Evolutionary conservation across 768 basidiomycete genomes (phyloP), one percentile per base, ranked within the genome.

Genomic region (Amanita thiersii): DNA sequence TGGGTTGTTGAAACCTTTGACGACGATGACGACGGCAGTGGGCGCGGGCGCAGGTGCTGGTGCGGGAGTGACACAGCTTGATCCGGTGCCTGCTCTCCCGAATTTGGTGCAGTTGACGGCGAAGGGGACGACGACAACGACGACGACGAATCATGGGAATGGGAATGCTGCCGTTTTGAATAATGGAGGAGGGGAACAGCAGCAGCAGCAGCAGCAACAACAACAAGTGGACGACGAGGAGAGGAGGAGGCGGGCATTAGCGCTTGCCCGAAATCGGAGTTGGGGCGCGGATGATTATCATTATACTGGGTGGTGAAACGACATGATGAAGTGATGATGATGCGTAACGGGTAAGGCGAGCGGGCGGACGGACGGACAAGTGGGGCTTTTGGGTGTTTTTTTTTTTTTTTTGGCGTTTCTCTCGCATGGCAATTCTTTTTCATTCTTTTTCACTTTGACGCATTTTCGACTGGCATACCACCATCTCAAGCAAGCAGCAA

Each of bases 41-140:
- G 61, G 68, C 53, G 45, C 67, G 47, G 62, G 56, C 14, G 58
- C 61, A 6, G 68, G 66, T 30, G 59, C 60, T 3, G 53, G 54
- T 25, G 41, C 10, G 28, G 53, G 46, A 39, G 58, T 33, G 33
- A 39, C n/a, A n/a, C n/a, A n/a, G n/a, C n/a, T n/a, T 15, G 40
- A 42, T 15, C 42, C 42, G 12, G 18, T 37, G 18, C 35, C 18
- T 12, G 29, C 38, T 30, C 21, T 11, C 24, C 66, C 68, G 0
- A 68, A 58, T 29, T 58, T 70, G 46, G 68, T 70, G 37, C 62
- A 68, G 52, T 47, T 69, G 47, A 64, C 56, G 15, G 60, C 62
- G 9, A 69, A 68, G 31, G 61, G 63, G 3, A 52, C 57, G 17
- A 44, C n/a, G 29, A 55, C 47, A 39, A 58, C 34, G 33, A 39